These are phyloP conservation scores for Penicillium aurantiogriseum DNA, from an alignment of 2,329 filamentous ascomycete genomes.

Conservation along the genomic window DNA sequence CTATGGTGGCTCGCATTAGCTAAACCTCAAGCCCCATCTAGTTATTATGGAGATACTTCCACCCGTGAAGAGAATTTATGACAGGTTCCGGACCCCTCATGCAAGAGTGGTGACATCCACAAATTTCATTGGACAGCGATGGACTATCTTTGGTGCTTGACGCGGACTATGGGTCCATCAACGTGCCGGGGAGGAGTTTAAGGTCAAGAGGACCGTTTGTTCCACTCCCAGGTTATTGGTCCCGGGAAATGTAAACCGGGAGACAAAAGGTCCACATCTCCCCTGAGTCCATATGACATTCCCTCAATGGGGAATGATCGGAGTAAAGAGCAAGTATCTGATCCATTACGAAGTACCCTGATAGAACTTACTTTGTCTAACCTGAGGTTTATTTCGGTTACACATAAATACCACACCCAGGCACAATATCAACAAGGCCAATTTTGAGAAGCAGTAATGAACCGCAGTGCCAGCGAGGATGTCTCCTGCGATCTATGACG, in stretches of 20 bases:
- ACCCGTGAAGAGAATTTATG: background rate
- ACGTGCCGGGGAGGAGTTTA: background rate
- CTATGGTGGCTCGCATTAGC: background rate
- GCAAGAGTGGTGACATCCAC: background rate
- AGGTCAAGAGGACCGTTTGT: conserved; percentile 4
- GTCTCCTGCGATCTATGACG: background rate
- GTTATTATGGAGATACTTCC: background rate
- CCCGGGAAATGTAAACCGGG: background rate
- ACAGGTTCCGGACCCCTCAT: background rate
- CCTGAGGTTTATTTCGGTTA: conserved; percentile 8
- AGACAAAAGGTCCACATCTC: conserved; percentile 4
- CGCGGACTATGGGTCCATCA: background rate
- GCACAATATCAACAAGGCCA: background rate
- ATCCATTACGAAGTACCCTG: background rate
- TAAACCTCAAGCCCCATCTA: background rate
- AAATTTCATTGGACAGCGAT: background rate
- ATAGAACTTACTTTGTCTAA: background rate
- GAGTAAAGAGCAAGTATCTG: background rate
- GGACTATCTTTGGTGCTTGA: background rate
- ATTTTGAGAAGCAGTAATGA: background rate
- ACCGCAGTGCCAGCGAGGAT: background rate
- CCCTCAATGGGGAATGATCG: conserved; percentile 4
- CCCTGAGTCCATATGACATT: background rate
- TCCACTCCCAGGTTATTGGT: background rate
- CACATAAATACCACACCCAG: conserved; percentile 1